Evolutionary conservation across 768 basidiomycete genomes (phyloP), one percentile per base, ranked within the genome.

Genomic region (Podaxis sp.): DNA sequence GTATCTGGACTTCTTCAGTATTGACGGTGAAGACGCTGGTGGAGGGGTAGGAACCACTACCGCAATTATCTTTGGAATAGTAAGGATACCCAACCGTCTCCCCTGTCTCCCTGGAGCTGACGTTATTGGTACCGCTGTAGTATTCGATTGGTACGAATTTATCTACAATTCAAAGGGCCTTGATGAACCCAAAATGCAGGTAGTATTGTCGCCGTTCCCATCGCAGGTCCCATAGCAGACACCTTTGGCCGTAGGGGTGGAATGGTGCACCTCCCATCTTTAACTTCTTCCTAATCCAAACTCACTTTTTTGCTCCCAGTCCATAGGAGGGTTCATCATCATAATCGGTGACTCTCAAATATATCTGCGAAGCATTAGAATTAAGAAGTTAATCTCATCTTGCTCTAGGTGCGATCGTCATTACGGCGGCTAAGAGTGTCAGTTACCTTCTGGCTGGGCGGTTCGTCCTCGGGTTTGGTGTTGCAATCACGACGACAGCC

Each of bases 401-500:
- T 55, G 30, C 58, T 12, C 36, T 28, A 8, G 84, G 84, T 33
- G 78, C 81, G 44, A 70, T 82, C 52, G 76, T 82, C 41, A 75
- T 83, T 37, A 79, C 81, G 3, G 73, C 79, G 6, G 76, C 84
- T 3, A 78, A 78, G 63, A 70, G 74, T 57, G 72, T 76, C 24
- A 60, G 73, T 4, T 84, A 85, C 65, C 80, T 87, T 57, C 74
- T 85, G 40, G 82, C 73, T 20, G 85, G 84, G 49, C 73, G 83
- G 26, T 82, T 83, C 66, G 73, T 84, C 46, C 75, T 86, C 40
- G 84, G 85, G 30, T 81, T 84, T 65, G 82, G 84, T 62, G 82
- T 85, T 15, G 73, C 80, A 3, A 79, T 82, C 13, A 74, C 75
- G 4, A 76, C 79, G 17, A 79, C 77, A 8, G 79, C 79, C 1